These are phyloP conservation scores for Xylaria sp. DNA, from an alignment of 2,329 filamentous ascomycete genomes.

Conservation along the genomic window DNA sequence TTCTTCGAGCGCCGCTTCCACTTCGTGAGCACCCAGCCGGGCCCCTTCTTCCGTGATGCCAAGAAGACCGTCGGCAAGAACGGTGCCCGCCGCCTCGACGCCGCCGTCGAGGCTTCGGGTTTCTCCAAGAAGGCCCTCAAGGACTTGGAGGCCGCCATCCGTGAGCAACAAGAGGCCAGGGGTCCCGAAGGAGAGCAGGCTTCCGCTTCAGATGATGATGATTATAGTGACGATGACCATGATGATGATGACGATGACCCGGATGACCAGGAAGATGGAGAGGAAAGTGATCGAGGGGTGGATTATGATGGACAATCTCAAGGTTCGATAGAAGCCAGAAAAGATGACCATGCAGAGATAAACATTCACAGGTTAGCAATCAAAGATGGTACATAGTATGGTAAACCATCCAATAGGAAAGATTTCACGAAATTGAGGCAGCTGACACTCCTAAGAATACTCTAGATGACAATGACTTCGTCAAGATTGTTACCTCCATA, in stretches of 20 bases:
- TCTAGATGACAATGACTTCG: background rate
- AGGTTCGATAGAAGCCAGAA: constrained; percentile 7
- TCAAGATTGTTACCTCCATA: background rate
- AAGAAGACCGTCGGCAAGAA: constrained; percentile 76
- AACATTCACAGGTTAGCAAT: constrained; percentile 43
- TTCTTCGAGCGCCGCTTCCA: constrained; percentile 92
- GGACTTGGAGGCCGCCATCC: constrained; percentile 90
- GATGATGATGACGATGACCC: constrained; percentile 48
- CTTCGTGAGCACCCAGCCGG: constrained; percentile 82
- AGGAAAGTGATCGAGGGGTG: constrained; percentile 43
- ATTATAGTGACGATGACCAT: constrained; percentile 47
- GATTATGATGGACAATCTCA: constrained; percentile 23
- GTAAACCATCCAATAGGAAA: constrained; percentile 11
- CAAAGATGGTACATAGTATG: constrained; percentile 41
- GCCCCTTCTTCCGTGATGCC: constrained; percentile 86
- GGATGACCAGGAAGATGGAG: constrained; percentile 44
- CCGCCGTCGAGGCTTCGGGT: constrained; percentile 89
- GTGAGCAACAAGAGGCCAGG: constrained; percentile 71
- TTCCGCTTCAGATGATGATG: constrained; percentile 50
- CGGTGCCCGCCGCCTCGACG: constrained; percentile 77
- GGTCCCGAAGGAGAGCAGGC: constrained; percentile 52
- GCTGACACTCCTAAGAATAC: background rate
- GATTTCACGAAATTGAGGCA: background rate
- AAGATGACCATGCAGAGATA: constrained; percentile 24
- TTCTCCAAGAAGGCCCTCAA: constrained; percentile 98